Base-by-base conservation (phyloP, 176 grass and related monocot species). In the Phoenix roebelenii region DNA sequence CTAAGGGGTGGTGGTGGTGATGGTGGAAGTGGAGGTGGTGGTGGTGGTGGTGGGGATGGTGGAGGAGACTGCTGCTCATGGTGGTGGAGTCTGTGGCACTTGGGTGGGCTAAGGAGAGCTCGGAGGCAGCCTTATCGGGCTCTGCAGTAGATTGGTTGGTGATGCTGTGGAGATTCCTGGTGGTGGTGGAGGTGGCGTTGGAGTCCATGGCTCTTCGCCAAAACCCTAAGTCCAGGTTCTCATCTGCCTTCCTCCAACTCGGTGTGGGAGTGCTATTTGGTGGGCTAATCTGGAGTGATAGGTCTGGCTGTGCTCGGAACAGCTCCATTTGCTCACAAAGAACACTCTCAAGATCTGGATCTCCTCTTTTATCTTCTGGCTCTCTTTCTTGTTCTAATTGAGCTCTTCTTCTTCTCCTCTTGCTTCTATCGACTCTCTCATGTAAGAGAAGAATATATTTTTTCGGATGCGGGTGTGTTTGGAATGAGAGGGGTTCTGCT, bases 261-360 rank as follows among this genome's bases (percentile, higher is more conserved):
- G 48, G 23, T 51, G 61, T 51, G 18, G 22, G 10, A 30, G 26
- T 56, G 52, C 24, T 68, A 18, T 19, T 55, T 20, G 65, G 65
- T 22, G 65, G 65, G 19, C 51, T 68, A 23, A 68, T 68, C 15
- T 68, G 51, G 16, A 68, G 65, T 15, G 65, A 68, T 22, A 68
- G 35, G 25, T 68, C 65, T 15, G 65, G 51, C 25, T 68, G 65
- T 16, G 52, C 9, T 22, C 18, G 52, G 52, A 68, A 68, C 15
- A 68, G 65, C 17, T 68, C 52, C 65, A 68, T 68, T 23, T 15
- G 20, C 35, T 3, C 18, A 10, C 35, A 44, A 44, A 44, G 9
- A 44, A 14, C 10, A 0, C 35, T 44, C 9, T 12, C 35, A 44
- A 44, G 12, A 14, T 44, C 22, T 49, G 10, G 7, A 22, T 50